Base-by-base conservation (phyloP, 2,329 filamentous ascomycete species). In the Pestalotiopsis fici region DNA sequence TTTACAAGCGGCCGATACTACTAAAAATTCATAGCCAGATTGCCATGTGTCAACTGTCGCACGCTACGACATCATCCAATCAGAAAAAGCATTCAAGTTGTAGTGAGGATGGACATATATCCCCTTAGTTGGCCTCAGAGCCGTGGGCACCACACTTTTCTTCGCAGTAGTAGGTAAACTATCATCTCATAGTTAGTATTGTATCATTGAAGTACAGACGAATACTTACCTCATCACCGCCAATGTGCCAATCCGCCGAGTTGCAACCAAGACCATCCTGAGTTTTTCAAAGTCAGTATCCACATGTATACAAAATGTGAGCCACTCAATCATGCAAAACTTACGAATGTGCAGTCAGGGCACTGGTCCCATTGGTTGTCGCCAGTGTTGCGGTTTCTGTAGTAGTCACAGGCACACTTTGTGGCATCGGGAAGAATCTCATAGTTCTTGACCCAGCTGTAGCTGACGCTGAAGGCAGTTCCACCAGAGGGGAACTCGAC, bases 201-300 rank as follows among this genome's bases (percentile, higher is more conserved):
- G 57, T 60, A 11, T 27, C n/a, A 12, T 21, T 2, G 7, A 18
- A 31, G 3, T 23, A 62, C 9, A 62, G 2, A 5, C 27, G 11
- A 5, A 12, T 13, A 35, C 37, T 47, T n/a, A 62, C 59, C 59
- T 62, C 59, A 13, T 62, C 59, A 47, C 59, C 59, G 27, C 59
- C 59, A 23, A 62, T 62, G 37, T 62, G 59, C 59, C 12, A 43
- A 47, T 11, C 59, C 12, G 37, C 59, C 2, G 59, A 62, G 59
- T 62, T 62, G 31, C 59, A 62, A 31, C 59, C 59, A 47, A 62
- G n/a, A 12, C 59, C 59, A 13, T 62, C 59, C 59, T 62, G 15
- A 13, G 21, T 18, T 23, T 6, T 4, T 11, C 6, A 23, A 62
- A 21, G n/a, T 31, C n/a, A 31, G 27, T 37, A 57, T 15, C 13